A percentile compares a stretch with the other conserved stretches of the same genome.
These are phyloP conservation scores for Dendrobium nobile DNA, from an alignment of 106 monocot genomes.

Conservation along the genomic window DNA sequence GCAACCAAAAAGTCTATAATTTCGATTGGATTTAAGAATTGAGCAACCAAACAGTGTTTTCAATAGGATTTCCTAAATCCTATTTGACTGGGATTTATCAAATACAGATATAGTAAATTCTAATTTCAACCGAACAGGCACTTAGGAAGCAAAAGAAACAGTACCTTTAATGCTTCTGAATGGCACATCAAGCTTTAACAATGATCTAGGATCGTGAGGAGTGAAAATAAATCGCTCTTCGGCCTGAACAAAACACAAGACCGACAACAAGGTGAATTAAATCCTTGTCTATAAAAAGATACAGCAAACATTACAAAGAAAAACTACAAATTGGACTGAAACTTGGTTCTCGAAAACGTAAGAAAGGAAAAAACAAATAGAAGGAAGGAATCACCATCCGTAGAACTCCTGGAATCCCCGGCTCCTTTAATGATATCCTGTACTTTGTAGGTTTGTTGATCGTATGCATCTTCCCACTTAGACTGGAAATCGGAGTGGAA, in stretches of 20 bases:
- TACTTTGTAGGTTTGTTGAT: constrained; percentile 56
- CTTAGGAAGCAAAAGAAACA: background rate
- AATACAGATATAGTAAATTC: no score
- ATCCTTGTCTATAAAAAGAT: background rate
- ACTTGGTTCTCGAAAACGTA: background rate
- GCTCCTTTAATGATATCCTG: constrained; percentile 71
- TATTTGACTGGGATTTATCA: no score
- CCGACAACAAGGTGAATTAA: background rate
- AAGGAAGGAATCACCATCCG: constrained; percentile 42
- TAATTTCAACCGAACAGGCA: no score
- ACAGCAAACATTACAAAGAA: background rate
- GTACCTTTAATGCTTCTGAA: constrained; percentile 86
- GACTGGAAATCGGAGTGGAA: background rate
- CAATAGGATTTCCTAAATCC: no score
- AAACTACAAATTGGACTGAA: background rate
- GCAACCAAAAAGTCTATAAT: no score
- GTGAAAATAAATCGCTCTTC: constrained; percentile 68
- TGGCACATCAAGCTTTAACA: constrained; percentile 59
- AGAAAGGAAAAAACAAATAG: background rate
- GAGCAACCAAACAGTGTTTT: no score
- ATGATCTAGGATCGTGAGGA: constrained; percentile 74
- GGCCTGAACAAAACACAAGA: constrained; percentile 40
- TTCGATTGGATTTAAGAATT: no score
- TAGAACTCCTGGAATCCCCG: constrained; percentile 71
- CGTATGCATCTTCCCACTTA: constrained; percentile 29